These are phyloP conservation scores for Plasmopara halstedii DNA, from an alignment of 352 stramenopile genomes.

Conservation along the genomic window DNA sequence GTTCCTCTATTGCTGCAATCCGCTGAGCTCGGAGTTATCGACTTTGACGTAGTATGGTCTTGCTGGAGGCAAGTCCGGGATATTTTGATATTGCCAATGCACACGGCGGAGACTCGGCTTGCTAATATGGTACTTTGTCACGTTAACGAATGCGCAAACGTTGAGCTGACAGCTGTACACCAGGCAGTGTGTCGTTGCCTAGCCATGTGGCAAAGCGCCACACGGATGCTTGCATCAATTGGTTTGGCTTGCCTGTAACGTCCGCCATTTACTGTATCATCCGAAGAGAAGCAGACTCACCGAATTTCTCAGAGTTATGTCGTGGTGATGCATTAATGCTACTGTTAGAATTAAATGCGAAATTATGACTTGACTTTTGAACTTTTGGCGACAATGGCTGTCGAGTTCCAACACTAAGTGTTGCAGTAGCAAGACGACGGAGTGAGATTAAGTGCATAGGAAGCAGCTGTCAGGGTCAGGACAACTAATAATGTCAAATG, in stretches of 20 bases:
- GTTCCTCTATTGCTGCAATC: slow-evolving; percentile 18
- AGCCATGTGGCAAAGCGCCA: slow-evolving; percentile 2
- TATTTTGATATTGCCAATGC: slow-evolving; percentile 21
- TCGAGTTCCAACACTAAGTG: no score
- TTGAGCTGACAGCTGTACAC: no score
- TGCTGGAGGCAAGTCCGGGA: slow-evolving; percentile 18
- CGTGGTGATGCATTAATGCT: not conserved
- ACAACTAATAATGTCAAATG: no score
- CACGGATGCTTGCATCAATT: slow-evolving; percentile 21
- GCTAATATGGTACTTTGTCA: slow-evolving; percentile 18
- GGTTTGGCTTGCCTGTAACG: slow-evolving; percentile 20
- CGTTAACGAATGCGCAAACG: no score
- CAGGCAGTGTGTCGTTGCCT: slow-evolving; percentile 13
- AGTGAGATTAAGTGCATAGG: no score
- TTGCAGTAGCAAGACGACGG: no score
- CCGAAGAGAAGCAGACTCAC: not conserved
- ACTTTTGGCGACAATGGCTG: no score
- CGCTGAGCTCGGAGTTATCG: slow-evolving; percentile 17
- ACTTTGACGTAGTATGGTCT: slow-evolving; percentile 11
- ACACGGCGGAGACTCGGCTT: slow-evolving; percentile 18
- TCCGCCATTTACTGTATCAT: slow-evolving; percentile 1
- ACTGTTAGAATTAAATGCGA: not conserved
- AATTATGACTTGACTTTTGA: no score
- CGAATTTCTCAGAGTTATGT: not conserved
- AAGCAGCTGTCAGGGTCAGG: no score